Evolutionary conservation across 2,329 filamentous ascomycete species (phyloP).

Genomic region (Periconia digitata): DNA sequence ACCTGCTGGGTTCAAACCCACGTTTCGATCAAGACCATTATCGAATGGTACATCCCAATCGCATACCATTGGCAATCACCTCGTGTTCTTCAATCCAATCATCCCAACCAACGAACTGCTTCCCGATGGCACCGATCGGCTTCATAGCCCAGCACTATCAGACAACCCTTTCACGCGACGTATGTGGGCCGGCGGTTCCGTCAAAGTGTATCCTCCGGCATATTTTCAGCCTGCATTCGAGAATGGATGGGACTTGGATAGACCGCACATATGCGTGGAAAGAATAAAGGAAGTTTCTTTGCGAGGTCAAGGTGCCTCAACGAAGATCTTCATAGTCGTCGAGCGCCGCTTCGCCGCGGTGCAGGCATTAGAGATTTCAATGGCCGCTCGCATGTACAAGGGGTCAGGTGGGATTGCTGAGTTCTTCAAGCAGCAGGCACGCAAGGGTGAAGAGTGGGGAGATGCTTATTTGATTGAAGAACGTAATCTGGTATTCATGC

Average conservation of each 20-base stretch:
- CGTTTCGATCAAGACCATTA: slow-evolving; percentile 5
- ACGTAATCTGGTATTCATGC: slow-evolving; percentile 66
- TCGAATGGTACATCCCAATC: slow-evolving; percentile 6
- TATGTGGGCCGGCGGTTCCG: slow-evolving; percentile 84
- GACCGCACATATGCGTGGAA: slow-evolving; percentile 40
- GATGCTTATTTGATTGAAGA: slow-evolving; percentile 57
- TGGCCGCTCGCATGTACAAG: background rate
- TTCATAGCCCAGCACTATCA: slow-evolving; percentile 78
- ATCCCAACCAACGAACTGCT: slow-evolving; percentile 64
- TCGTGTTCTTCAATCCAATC: slow-evolving; percentile 82
- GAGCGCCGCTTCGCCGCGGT: slow-evolving; percentile 53
- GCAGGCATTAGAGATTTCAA: slow-evolving; percentile 16
- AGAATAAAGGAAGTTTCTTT: slow-evolving; percentile 51
- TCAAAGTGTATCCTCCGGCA: slow-evolving; percentile 53
- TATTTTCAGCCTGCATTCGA: slow-evolving; percentile 5
- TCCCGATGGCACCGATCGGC: slow-evolving; percentile 79
- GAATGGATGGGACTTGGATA: slow-evolving; percentile 12
- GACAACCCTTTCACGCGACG: slow-evolving; percentile 71
- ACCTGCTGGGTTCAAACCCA: slow-evolving; percentile 6
- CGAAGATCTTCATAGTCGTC: slow-evolving; percentile 62
- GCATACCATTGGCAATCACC: slow-evolving; percentile 69
- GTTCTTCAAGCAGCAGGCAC: background rate
- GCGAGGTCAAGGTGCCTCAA: slow-evolving; percentile 51
- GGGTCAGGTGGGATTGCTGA: background rate
- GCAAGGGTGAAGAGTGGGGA: slow-evolving; percentile 14